Evolutionary conservation across 352 stramenopile genomes (phyloP), one percentile per base, ranked within the genome.

Genomic region (Phytophthora vignae): DNA sequence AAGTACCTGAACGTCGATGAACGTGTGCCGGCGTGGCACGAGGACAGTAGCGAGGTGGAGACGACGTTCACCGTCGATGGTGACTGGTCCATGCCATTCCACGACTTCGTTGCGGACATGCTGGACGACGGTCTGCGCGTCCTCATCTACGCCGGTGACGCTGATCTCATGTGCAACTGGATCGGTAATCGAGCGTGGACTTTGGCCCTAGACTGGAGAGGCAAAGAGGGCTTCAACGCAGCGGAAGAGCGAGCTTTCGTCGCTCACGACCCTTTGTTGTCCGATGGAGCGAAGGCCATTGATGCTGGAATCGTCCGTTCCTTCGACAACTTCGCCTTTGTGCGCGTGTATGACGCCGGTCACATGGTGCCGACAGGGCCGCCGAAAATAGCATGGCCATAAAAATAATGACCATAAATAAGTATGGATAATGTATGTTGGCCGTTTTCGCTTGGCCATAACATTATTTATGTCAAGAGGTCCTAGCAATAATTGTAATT

Each of bases 121-220:
- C 78, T 99, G 17, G 55, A 90, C 44, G 83, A 81, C 25, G 73
- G 61, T 10, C 60, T 91, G 10, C 82, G 78, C 7, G 93, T 98
- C n/a, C n/a, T n/a, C n/a, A n/a, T n/a, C n/a, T n/a, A n/a, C n/a
- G n/a, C n/a, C n/a, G n/a, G n/a, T n/a, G 7, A 81, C 99, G 14
- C 19, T 48, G 97, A 99, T 68, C 96, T 98, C 66, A 98, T 99
- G 74, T 98, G 94, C 81, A 99, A 99, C 70, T 99, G 97, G 83
- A 72, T 99, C 53, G 97, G 96, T 21, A 98, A 98, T 71, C 71
- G 91, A 56, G 95, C 95, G 3, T 99, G 95, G 96, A 98, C 94
- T 6, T 69, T 91, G 10, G 87, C 67, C 4, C 79, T 99, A 42
- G 82, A 98, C 14, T 99, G 97, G 97, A 65, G 67, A 14, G 92